Base-by-base conservation (phyloP, 208 protist genomes). In the Entamoeba invadens region DNA sequence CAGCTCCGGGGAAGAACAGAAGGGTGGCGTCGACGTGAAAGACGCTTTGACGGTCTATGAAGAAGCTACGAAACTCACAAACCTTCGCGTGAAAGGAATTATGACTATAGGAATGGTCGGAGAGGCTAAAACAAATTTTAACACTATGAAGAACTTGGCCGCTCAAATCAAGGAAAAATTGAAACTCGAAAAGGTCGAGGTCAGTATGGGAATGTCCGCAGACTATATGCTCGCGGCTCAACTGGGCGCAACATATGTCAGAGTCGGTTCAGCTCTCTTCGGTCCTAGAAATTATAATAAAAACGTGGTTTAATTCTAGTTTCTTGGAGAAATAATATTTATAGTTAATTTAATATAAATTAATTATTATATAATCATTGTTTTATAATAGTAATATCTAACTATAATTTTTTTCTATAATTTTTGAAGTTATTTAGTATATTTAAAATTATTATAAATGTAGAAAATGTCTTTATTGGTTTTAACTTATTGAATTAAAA, bases 141-240 rank as follows among this genome's bases (percentile, higher is more conserved):
- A 16, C 8, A 2, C 2, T 42, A 72, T 95, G 92, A 94, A 44
- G 72, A 0, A 38, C 6, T 46, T 94, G 16, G 45, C 47, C 38
- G 68, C 45, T 18, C 94, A 96, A 31, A 95, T 98, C 31, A 31
- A 96, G 97, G 14, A 12, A 12, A 12, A 68, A 68, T 12, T 31
- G 25, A 12, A 68, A 31, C 25, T 68, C 14, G 50, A 2, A 68
- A 31, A 12, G 25, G 25, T 68, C 25, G 92, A 87, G 38, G 95
- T 99, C 18, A 98, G 97, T 92, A 99, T 99, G 98, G 98, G 98
- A 72, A 99, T 99, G 98, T 98, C 96, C 57, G 95, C 96, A 38
- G 98, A 99, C 95, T 99, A 97, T 95, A 95, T 97, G 57, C 96
- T 97, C 46, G 98, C 98, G 1, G 98, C 99, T 93, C 92, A 96